These are phyloP conservation scores for Rubia tinctorum DNA, from an alignment of 305 asterid species.

Conservation along the genomic window DNA sequence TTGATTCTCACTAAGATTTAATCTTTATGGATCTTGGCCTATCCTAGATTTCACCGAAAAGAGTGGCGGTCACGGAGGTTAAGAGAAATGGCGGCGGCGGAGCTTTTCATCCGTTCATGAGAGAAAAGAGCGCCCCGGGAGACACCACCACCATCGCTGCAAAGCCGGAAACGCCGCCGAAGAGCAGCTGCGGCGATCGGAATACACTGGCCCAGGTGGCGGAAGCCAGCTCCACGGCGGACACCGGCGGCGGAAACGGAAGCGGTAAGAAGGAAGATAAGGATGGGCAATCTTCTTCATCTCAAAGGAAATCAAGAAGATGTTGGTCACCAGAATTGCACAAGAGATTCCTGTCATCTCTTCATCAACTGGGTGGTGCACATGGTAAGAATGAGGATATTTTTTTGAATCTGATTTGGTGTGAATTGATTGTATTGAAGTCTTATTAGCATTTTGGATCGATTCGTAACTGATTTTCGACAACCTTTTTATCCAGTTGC, in stretches of 20 bases:
- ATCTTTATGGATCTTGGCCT: conserved; percentile 12
- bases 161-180: conserved; percentile 8
- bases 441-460: not conserved
- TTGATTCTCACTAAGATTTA: conserved; percentile 9
- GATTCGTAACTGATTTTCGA: not conserved
- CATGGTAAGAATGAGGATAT: conserved; percentile 46
- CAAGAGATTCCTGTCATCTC: conserved; percentile 65
- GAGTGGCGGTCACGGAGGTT: conserved; percentile 47
- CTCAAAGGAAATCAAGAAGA: conserved; percentile 68
- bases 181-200: conserved; percentile 4
- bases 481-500: conserved; percentile 46
- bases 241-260: conserved; percentile 28
- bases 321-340: conserved; percentile 95
- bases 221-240: conserved; percentile 61
- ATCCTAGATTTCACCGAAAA: conserved; percentile 44
- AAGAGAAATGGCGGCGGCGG: conserved; percentile 55
- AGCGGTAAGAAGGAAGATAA: conserved; percentile 51
- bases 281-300: conserved; percentile 37
- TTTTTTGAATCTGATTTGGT: not conserved
- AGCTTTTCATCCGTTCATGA: conserved; percentile 74
- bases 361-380: conserved; percentile 87
- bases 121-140: conserved; percentile 32
- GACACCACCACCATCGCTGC: conserved; percentile 3
- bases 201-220: conserved; percentile 25
- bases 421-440: not conserved